Evolutionary conservation across 805 yeast genomes (phyloP).

Genomic region (Spathaspora arborariae): DNA sequence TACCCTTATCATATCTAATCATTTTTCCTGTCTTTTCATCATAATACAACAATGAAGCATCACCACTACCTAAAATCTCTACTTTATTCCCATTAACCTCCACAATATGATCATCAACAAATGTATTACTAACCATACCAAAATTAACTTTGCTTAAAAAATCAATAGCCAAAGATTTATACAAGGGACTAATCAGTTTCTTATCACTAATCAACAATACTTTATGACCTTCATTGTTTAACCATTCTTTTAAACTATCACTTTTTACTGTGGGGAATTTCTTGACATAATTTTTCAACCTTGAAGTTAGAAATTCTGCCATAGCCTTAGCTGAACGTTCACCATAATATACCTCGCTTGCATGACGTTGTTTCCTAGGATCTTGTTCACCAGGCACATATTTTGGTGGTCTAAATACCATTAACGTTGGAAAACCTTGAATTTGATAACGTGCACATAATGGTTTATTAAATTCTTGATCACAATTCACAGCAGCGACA

Average conservation of each 20-base stretch:
- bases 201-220: constrained; percentile 53
- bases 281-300: constrained; percentile 65
- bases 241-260: constrained; percentile 23
- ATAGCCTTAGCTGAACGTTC: constrained; percentile 56
- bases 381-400: constrained; percentile 17
- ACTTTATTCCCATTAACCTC: constrained; percentile 17
- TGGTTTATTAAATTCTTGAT: constrained; percentile 58
- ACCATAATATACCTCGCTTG: constrained; percentile 57
- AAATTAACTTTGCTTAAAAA: constrained; percentile 49
- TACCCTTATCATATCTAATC: constrained; percentile 19
- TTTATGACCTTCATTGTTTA: constrained; percentile 32
- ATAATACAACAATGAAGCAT: constrained; percentile 26
- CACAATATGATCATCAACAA: constrained; percentile 15
- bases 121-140: constrained; percentile 37
- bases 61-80: constrained; percentile 14
- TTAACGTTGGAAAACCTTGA: constrained; percentile 79
- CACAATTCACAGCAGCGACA: constrained; percentile 87
- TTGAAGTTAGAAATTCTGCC: constrained; percentile 48
- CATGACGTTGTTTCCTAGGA: constrained; percentile 34
- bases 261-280: constrained; percentile 34
- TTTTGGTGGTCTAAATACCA: constrained; percentile 82
- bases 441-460: constrained; percentile 66
- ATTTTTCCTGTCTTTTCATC: constrained; percentile 17
- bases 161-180: constrained; percentile 69
- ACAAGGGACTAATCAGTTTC: constrained; percentile 48